Evolutionary conservation across 345 rosid species (phyloP), one percentile per base, ranked within the genome.

Genomic region (Linum usitatissimum): DNA sequence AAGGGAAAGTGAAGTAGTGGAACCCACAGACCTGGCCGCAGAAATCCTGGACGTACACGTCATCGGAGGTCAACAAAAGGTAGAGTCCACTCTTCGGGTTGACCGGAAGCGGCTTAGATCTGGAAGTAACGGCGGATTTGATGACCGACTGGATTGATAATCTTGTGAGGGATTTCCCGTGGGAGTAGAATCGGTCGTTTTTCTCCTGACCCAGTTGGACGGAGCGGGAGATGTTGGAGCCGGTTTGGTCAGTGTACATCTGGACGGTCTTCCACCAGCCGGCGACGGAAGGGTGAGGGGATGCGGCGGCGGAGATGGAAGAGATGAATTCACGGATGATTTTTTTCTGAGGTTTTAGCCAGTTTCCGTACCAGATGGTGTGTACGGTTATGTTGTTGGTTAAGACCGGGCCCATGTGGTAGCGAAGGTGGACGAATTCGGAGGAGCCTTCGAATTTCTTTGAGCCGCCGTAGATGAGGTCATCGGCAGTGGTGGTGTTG

Each of bases 401-500:
- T 61, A 93, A 83, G 59, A 93, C 91, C 0, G 99, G 99, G 0
- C 99, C 99, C 96, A 85, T 86, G 66, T 93, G 99, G 84, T 90
- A 90, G 60, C 85, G 87, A 67, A 93, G 66, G 64, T 78, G 81
- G 21, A 90, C 86, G 71, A 90, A 81, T 63, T 90, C 90, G 8
- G 98, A 92, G 42, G 98, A 92, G 71, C 98, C 98, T 79, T 92
- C 98, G 74, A 13, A 92, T 62, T 89, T 92, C 66, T 92, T 88
- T 56, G 89, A 85, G 40, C 63, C 79, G 6, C 69, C 81, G 69
- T 77, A 74, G 62, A 77, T 64, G 63, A 64, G 68, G 62, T 80
- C 84, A 18, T 90, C 73, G 69, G 0, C 55, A 64, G 63, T 75
- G 64, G 21, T 39, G 3, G 9, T 8, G 59, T 55, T 23, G 4